These are phyloP conservation scores for Sporisorium sorghi DNA, from an alignment of 1,284 basidiomycete species.

Conservation along the genomic window DNA sequence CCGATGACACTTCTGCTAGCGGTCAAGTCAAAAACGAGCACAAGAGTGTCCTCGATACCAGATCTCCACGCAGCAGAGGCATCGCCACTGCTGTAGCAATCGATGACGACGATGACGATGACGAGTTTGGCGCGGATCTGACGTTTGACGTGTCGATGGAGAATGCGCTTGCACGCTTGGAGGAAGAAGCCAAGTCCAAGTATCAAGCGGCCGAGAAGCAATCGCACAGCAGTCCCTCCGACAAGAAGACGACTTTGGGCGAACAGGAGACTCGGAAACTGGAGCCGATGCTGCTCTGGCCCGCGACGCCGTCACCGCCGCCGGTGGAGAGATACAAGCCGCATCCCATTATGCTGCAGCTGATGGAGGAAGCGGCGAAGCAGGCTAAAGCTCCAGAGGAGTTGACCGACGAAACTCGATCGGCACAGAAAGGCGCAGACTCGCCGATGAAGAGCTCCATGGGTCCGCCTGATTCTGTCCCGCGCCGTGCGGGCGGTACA, in stretches of 20 bases:
- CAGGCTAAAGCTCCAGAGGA: background rate
- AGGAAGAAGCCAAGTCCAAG: conserved; percentile 26
- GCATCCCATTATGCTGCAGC: conserved; percentile 16
- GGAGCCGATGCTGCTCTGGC: conserved; percentile 3
- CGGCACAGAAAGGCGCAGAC: conserved; percentile 8
- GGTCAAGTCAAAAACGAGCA: conserved; percentile 1
- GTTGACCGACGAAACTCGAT: background rate
- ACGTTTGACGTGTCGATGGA: conserved; percentile 36
- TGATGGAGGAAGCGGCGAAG: conserved; percentile 16
- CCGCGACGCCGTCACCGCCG: conserved; percentile 2
- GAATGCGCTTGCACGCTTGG: conserved; percentile 15
- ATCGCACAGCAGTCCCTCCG: conserved; percentile 1
- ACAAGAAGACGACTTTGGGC: background rate
- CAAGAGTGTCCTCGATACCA: conserved; percentile 3
- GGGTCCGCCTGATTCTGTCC: conserved; percentile 47
- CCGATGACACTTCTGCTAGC: background rate
- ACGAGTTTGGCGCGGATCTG: conserved; percentile 26
- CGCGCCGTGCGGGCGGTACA: conserved; percentile 25
- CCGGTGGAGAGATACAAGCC: background rate
- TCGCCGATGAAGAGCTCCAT: conserved; percentile 36
- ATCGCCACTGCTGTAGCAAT: conserved; percentile 17
- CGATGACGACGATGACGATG: conserved; percentile 30
- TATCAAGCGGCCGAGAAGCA: background rate
- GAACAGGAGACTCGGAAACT: background rate
- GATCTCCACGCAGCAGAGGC: conserved; percentile 27